Base-by-base conservation (phyloP, 768 basidiomycete genomes). In the Leccinum olivaceopallidum region DNA sequence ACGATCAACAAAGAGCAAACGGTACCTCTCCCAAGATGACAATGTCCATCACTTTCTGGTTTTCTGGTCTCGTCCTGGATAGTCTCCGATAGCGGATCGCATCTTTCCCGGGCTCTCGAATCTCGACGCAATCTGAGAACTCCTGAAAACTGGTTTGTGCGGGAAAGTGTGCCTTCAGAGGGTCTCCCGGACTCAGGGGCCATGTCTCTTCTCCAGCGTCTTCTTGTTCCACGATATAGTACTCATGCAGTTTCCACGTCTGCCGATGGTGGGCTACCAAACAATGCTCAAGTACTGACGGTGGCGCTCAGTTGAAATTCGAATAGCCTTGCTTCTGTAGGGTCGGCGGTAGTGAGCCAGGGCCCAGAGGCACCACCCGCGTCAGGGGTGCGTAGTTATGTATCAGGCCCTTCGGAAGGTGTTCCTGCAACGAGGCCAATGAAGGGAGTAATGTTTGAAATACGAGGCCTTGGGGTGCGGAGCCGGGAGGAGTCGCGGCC, bases 191-290 rank as follows among this genome's bases (percentile, higher is more conserved):
- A 30, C 79, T 75, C 16, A 91, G 63, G 12, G 84, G 80, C 36
- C 53, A 60, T 26, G 47, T 24, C n/a, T 55, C 54, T 6, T 63
- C 55, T 34, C 28, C 10, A 37, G 4, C 5, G 37, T 24, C 24
- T 58, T 73, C 59, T 51, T 75, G 75, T 28, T 72, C 75, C 5
- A 79, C 50, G 14, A 90, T 76, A 66, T 91, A 85, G 66, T 92
- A 85, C 72, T 94, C 92, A 37, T 85, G 84, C 48, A 97, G 75
- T 67, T 87, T 89, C 94, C 94, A 96, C 0, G 93, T 93, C 69
- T 97, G 95, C 18, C 84, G 86, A 72, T 98, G 94, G 65, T 89
- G 84, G 1, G 89, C 92, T 28, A 92, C 86, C 53, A 87, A 78
- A 50, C 89, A 88, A 48, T 85, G 83, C 65, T 90, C 85, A n/a